Conservation (phyloP, 176 grass and related monocot species). For the Alloteropsis semialata region DNA sequence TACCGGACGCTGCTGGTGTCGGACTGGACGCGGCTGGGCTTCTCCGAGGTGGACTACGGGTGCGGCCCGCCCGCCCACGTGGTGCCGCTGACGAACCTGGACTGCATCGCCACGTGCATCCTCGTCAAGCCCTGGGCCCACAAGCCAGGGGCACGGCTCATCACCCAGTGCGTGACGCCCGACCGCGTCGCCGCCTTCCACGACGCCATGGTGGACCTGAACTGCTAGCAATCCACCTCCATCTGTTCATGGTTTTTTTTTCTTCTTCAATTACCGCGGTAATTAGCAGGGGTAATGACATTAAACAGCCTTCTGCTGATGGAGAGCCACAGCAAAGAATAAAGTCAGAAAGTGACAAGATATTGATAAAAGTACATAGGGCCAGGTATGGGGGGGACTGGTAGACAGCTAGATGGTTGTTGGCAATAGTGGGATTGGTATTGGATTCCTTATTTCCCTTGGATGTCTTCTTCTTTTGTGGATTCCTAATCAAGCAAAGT, state of each 20-base stretch:
- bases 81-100: conserved; percentile 80
- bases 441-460: conserved; percentile 49
- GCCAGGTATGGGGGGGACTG: conserved; percentile 17
- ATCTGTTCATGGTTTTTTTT: neutral
- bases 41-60: conserved; percentile 91
- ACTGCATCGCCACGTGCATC: conserved; percentile 96
- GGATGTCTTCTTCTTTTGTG: neutral
- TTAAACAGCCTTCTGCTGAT: neutral
- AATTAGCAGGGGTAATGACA: neutral
- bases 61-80: conserved; percentile 82
- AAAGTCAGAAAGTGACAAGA: neutral
- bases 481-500: too few relatives aligned
- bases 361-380: neutral
- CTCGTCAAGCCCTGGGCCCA: conserved; percentile 79
- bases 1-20: conserved; percentile 79
- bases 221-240: neutral
- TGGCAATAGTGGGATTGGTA: conserved; percentile 36
- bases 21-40: conserved; percentile 90
- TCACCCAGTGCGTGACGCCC: conserved; percentile 77
- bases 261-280: neutral
- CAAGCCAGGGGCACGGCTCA: conserved; percentile 78
- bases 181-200: conserved; percentile 68
- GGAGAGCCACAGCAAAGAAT: neutral
- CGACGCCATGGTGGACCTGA: conserved; percentile 61
- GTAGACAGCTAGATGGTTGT: conserved; percentile 31